Evolutionary conservation across 164 flowering plant genomes (phyloP).

Genomic region (Vitis rotundifolia): DNA sequence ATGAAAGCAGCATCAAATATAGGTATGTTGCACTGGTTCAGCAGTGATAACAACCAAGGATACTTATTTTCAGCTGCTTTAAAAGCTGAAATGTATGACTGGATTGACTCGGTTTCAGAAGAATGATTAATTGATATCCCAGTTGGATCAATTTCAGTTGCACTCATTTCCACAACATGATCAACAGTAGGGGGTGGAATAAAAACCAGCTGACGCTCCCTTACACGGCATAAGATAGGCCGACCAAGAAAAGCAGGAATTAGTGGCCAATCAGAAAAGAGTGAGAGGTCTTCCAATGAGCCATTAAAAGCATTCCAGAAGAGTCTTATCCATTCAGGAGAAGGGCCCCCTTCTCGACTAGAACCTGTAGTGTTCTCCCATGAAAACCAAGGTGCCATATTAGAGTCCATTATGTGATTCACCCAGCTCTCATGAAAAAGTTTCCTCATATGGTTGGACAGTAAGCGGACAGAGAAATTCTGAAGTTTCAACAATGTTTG

Average conservation of each 20-base stretch:
- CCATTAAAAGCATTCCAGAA: slow-evolving; percentile 77
- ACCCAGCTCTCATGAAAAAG: slow-evolving; percentile 86
- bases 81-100: slow-evolving; percentile 50
- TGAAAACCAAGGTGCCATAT: slow-evolving; percentile 88
- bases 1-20: slow-evolving; percentile 66
- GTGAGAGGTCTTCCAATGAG: slow-evolving; percentile 57
- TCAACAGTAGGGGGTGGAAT: slow-evolving; percentile 55
- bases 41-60: slow-evolving; percentile 85
- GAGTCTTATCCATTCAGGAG: slow-evolving; percentile 87
- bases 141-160: slow-evolving; percentile 20
- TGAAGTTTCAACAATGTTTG: slow-evolving; percentile 61
- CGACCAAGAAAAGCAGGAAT: slow-evolving; percentile 94
- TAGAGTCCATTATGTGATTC: slow-evolving; percentile 64
- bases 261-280: slow-evolving; percentile 94
- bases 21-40: slow-evolving; percentile 90
- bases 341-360: slow-evolving; percentile 71
- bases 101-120: slow-evolving; percentile 36
- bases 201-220: slow-evolving; percentile 72
- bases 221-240: slow-evolving; percentile 84
- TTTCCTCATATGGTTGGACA: slow-evolving; percentile 68
- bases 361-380: slow-evolving; percentile 64
- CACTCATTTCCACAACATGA: slow-evolving; percentile 19
- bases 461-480: slow-evolving; percentile 59
- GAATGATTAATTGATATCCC: slow-evolving; percentile 14
- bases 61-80: slow-evolving; percentile 42